Evolutionary conservation across 805 yeast species (phyloP), one percentile per base, ranked within the genome.

Genomic region (Saccharomycopsis javanensis): DNA sequence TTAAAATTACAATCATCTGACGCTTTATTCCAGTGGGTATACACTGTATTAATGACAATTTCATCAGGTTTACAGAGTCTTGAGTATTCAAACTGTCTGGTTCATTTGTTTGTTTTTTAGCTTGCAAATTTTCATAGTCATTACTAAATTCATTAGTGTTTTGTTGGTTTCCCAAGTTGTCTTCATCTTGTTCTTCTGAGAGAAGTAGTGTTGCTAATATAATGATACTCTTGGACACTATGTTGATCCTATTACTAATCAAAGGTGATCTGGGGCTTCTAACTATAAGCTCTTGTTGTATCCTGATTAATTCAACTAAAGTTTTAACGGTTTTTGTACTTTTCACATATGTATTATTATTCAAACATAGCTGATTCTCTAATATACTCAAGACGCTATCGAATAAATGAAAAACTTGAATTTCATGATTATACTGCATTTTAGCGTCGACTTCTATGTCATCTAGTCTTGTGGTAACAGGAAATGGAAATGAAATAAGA

Each of bases 1-100:
- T 76, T 18, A 82, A 65, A 1, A 77, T 72, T 13, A 80, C 79
- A 53, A 77, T 71, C 35, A 82, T 64, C 60, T 79, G 83, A 38
- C 69, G 65, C 27, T 70, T 71, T 15, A 71, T 63, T 35, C 70
- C 73, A 37, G 71, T 66, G 1, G 73, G 61, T 8, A 68, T 53
- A 0, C 57, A 28, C 2, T 69, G 64, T 7, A 55, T 57, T 25
- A 60, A 20, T n/a, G 48, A 42, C 25, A 42, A 20, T n/a, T 20
- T 42, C 10, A 15, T 20, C 13, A 20, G 16, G 25, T n/a, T 2
- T 7, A 20, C 13, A 2, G 48, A 23, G 13, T 10, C 25, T 10
- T 6, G 28, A 20, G 48, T 11, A 20, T 18, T n/a, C 28, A 10
- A 6, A 8, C 5, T 42, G 3, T 20, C 48, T 8, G 16, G 23